These are phyloP conservation scores for Fusarium sarcochroum DNA, from an alignment of 2,329 filamentous ascomycete genomes.

Conservation along the genomic window DNA sequence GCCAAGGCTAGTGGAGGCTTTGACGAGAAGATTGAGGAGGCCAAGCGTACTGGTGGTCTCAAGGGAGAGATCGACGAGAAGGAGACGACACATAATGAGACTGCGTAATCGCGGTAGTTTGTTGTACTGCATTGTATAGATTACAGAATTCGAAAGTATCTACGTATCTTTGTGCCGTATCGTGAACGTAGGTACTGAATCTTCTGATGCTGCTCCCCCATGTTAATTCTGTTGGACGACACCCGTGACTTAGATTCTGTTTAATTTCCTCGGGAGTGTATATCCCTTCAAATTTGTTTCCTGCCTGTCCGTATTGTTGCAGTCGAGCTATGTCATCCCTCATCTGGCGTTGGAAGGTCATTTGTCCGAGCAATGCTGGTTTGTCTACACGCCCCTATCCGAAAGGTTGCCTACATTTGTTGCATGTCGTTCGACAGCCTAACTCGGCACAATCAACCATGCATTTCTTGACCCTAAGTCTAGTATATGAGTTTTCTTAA, in stretches of 20 bases:
- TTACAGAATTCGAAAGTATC: background rate
- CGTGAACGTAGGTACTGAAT: background rate
- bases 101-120: slow-evolving; percentile 12
- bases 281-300: background rate
- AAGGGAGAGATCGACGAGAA: slow-evolving; percentile 38
- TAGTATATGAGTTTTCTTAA: too few relatives aligned
- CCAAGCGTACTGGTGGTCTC: slow-evolving; percentile 37
- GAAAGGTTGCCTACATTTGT: too few relatives aligned
- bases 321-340: background rate
- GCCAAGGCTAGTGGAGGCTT: slow-evolving; percentile 29
- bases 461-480: too few relatives aligned
- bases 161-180: background rate
- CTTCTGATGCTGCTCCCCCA: background rate
- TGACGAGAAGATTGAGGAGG: slow-evolving; percentile 36
- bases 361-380: too few relatives aligned
- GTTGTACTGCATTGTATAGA: background rate
- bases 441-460: too few relatives aligned
- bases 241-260: background rate
- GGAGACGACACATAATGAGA: slow-evolving; percentile 38
- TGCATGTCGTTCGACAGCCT: too few relatives aligned
- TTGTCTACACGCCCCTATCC: too few relatives aligned
- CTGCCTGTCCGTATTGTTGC: too few relatives aligned
- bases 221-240: background rate
- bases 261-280: background rate
- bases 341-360: too few relatives aligned